Evolutionary conservation across 768 basidiomycete genomes (phyloP), one percentile per base, ranked within the genome.

Genomic region (Hortiboletus campestris): DNA sequence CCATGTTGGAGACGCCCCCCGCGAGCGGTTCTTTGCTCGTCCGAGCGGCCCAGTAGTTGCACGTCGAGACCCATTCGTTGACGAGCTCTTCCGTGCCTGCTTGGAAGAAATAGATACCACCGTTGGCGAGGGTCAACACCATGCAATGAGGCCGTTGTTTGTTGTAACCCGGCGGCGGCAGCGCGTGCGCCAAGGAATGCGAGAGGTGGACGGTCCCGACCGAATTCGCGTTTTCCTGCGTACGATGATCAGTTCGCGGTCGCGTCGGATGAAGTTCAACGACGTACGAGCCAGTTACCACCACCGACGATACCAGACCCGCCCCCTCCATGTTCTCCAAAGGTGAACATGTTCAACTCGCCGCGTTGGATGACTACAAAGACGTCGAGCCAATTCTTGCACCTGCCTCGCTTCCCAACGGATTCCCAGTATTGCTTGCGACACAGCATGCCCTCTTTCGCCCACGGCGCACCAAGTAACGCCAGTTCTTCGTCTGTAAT

Each of bases 11-110:
- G 9, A 99, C 95, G 22, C 97, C 97, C 6, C 97, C 97, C 2
- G 90, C 82, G 3, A 99, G 80, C 1, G 97, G 97, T 67, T 98
- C 95, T 64, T 96, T 94, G 72, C 91, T 94, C 53, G 86, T 91
- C 43, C 97, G 80, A 2, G 96, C 97, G 0, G 97, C 92, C 97
- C 97, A 98, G 70, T 99, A 99, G 76, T 98, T 99, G 82, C 96
- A 98, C 0, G 97, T 97, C 39, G 91, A 88, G 8, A 97, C 95
- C 97, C 97, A 98, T 72, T 99, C 97, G 64, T 91, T 90, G 47
- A 97, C 94, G n/a, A 99, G 83, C 62, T 98, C 96, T 65, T 97
- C 96, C 4, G 97, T 99, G 2, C 97, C 97, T 1, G 96, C 94
- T 72, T 99, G 97, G 79, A 97, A 97, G 77, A 98, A 97, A 72